Evolutionary conservation across 2,329 filamentous ascomycete species (phyloP).

Genomic region (Sarocladiaceae sp.): DNA sequence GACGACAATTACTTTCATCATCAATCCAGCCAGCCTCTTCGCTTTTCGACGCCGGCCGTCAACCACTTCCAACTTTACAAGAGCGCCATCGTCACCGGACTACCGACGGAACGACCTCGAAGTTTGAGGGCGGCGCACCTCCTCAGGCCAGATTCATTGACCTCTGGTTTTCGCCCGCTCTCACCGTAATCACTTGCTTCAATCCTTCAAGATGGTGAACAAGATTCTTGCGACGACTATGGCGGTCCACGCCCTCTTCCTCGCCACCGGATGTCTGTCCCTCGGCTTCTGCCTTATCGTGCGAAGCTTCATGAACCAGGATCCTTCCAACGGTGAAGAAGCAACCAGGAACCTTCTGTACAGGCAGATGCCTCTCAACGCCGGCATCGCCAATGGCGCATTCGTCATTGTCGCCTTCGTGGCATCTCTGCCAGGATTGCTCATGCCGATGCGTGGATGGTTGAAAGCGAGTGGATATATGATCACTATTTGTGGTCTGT

Average conservation of each 20-base stretch:
- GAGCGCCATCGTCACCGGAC: neutral
- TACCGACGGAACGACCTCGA: neutral
- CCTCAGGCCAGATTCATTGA: conserved; percentile 6
- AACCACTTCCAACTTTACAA: neutral
- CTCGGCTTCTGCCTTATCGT: conserved; percentile 53
- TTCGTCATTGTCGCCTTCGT: conserved; percentile 69
- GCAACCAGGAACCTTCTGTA: conserved; percentile 50
- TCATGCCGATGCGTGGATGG: conserved; percentile 63
- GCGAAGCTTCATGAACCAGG: conserved; percentile 38
- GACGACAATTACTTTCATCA: neutral
- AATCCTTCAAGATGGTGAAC: conserved; percentile 42
- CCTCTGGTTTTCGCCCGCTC: conserved; percentile 9
- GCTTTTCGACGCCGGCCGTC: conserved; percentile 7
- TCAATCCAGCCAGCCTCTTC: neutral
- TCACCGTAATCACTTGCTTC: neutral
- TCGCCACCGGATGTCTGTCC: conserved; percentile 48
- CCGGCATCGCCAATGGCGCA: conserved; percentile 67
- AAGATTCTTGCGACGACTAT: conserved; percentile 49
- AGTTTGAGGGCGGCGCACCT: conserved; percentile 6
- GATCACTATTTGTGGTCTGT: conserved; percentile 56
- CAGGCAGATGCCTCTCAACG: conserved; percentile 52
- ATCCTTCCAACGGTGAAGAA: conserved; percentile 39
- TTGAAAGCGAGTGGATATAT: conserved; percentile 66
- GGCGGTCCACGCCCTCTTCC: conserved; percentile 45
- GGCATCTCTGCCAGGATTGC: conserved; percentile 66